Evolutionary conservation across 2,329 filamentous ascomycete genomes (phyloP), one percentile per base, ranked within the genome.

Genomic region (Didymosphaeria variabile): DNA sequence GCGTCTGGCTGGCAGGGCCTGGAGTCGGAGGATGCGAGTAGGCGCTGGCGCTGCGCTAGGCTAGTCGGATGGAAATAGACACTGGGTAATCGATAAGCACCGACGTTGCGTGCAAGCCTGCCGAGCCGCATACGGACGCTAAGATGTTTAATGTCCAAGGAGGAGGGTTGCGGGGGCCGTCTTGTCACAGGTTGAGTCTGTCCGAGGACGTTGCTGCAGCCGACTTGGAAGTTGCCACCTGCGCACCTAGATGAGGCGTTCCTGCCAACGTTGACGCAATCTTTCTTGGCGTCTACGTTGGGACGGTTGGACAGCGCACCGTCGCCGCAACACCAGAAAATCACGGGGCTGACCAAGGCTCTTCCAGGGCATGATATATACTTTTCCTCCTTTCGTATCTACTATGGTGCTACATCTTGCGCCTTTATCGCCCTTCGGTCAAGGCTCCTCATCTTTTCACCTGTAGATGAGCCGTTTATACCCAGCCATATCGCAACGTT

Each of bases 61-160:
- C 60, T 61, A 60, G 55, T 58, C 38, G 62, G 63, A 67, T 67
- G 63, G 53, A 55, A 55, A 55, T 55, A 55, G 53, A 46, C 29
- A 36, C 53, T 44, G 60, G 58, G 50, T 60, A 68, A 67, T 67
- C 67, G 67, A 68, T 70, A 70, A 70, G 66, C 40, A 36, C 40
- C 29, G 49, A 46, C 32, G 31, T 42, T 47, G 55, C 32, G 34
- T 32, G 46, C 50, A 46, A 44, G 57, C 44, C 51, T 32, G 51
- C 51, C 52, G 59, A 54, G 59, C 54, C 40, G 51, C 54, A 50
- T 50, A 50, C 59, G 52, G 54, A 57, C 54, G 59, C 53, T 57
- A 57, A 29, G 36, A 36, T 26, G 34, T 12, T 17, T 21, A 36
- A 57, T 29, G 36, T 38, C 19, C 42, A 23, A 26, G 34, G 36